phyloP scores from a whole-genome alignment of 768 basidiomycete genomes.

The Agrocybe chaxingu region DNA sequence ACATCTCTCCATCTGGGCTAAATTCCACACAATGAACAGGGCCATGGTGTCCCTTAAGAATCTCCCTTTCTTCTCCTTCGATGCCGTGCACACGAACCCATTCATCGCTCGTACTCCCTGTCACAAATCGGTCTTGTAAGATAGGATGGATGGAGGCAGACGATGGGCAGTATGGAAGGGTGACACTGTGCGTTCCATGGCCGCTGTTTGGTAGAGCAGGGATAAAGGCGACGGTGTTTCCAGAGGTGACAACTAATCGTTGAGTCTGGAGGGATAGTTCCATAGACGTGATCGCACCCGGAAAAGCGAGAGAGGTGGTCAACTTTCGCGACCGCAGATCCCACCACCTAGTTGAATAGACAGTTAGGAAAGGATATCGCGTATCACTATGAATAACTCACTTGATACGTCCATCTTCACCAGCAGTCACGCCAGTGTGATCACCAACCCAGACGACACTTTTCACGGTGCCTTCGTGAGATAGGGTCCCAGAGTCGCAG shows the following conservation, averaged over 20 bases:
- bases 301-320: conserved; percentile 68
- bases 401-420: conserved; percentile 92
- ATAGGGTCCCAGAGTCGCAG: conserved; percentile 51
- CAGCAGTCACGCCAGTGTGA: conserved; percentile 82
- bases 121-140: conserved; percentile 85
- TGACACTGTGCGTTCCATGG: conserved; percentile 70
- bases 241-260: conserved; percentile 86
- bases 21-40: conserved; percentile 94
- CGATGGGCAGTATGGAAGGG: conserved; percentile 83
- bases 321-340: conserved; percentile 79
- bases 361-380: neutral
- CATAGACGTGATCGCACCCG: conserved; percentile 88
- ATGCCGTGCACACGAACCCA: conserved; percentile 96
- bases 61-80: conserved; percentile 85
- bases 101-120: conserved; percentile 85
- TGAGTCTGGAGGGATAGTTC: conserved; percentile 82
- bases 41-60: conserved; percentile 95
- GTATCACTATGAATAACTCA: conserved; percentile 30
- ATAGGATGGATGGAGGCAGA: conserved; percentile 95
- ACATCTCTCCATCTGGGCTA: conserved; percentile 96
- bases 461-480: conserved; percentile 89
- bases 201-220: conserved; percentile 60
- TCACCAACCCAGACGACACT: conserved; percentile 94
- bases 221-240: conserved; percentile 90
- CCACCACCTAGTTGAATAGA: conserved; percentile 77